Conservation (phyloP, 2,329 filamentous ascomycete species). For the Colletotrichum caudatum region DNA sequence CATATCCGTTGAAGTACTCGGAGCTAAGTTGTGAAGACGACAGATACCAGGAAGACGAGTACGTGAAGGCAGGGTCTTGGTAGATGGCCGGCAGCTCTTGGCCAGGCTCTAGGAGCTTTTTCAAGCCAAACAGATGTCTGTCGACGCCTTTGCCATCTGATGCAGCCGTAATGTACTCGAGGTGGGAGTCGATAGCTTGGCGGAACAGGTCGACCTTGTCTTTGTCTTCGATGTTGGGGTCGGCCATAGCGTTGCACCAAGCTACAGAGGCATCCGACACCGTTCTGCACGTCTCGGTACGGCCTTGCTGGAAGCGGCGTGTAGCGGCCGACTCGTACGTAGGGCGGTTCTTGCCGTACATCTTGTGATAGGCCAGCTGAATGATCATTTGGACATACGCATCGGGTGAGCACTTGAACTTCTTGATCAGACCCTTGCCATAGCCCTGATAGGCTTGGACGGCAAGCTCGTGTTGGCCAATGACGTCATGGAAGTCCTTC, state of each 20-base stretch:
- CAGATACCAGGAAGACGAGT: constrained; percentile 90
- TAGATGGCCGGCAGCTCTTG: constrained; percentile 87
- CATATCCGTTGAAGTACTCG: constrained; percentile 99
- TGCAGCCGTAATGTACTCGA: constrained; percentile 91
- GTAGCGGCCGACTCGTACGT: constrained; percentile 98
- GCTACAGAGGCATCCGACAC: constrained; percentile 92
- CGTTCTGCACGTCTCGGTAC: constrained; percentile 93
- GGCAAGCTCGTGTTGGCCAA: constrained; percentile 87
- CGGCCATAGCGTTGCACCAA: constrained; percentile 89
- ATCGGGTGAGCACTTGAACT: constrained; percentile 98
- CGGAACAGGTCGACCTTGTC: constrained; percentile 81
- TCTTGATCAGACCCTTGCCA: constrained; percentile 98
- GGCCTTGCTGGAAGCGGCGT: constrained; percentile 93
- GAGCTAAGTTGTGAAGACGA: constrained; percentile 90
- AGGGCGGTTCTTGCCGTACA: constrained; percentile 97
- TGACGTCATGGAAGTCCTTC: constrained; percentile 83
- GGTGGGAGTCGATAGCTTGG: constrained; percentile 82
- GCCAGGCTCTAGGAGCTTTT: constrained; percentile 85
- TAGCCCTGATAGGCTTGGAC: constrained; percentile 98
- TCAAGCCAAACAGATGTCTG: constrained; percentile 95
- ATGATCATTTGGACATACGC: constrained; percentile 99
- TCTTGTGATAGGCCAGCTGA: constrained; percentile 97
- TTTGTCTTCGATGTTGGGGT: constrained; percentile 72
- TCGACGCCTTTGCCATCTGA: constrained; percentile 95
- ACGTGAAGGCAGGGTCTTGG: constrained; percentile 85